These are phyloP conservation scores for Monotropa hypopitys DNA, from an alignment of 179 eudicot species.

Conservation along the genomic window DNA sequence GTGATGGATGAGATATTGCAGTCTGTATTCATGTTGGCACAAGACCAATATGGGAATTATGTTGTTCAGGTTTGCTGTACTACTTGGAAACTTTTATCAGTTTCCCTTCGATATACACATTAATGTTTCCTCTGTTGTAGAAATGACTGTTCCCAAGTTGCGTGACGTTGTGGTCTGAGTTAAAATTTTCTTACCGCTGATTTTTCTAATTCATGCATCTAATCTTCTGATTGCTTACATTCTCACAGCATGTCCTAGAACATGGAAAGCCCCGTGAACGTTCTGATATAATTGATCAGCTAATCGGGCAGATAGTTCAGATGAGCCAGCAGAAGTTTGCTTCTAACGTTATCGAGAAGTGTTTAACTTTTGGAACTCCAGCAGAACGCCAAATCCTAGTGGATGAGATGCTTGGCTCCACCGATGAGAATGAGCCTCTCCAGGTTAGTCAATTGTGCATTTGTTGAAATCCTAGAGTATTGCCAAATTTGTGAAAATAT, in stretches of 20 bases:
- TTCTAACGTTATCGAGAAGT: conserved; percentile 73
- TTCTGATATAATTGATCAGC: conserved; percentile 44
- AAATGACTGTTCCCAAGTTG: no score
- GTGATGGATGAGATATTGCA: conserved; percentile 53
- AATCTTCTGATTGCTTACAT: conserved; percentile 1
- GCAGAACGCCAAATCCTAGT: conserved; percentile 51
- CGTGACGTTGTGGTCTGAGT: no score
- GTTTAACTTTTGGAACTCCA: conserved; percentile 63
- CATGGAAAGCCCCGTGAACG: conserved; percentile 77
- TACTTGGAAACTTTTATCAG: neutral
- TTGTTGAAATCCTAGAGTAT: no score
- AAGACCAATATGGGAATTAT: conserved; percentile 70
- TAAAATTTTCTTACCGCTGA: no score
- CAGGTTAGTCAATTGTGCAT: conserved; percentile 32
- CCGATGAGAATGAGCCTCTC: conserved; percentile 70
- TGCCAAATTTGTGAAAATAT: no score
- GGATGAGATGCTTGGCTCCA: conserved; percentile 61
- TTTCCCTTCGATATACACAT: no score
- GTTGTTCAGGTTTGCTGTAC: conserved; percentile 54
- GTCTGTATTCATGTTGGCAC: conserved; percentile 52
- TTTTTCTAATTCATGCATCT: no score
- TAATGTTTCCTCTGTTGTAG: neutral
- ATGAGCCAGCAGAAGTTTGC: conserved; percentile 91
- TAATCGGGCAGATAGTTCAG: conserved; percentile 34
- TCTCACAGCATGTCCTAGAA: conserved; percentile 65